Percentiles rank a stretch among this genome's conserved stretches.
These are phyloP conservation scores for Nasturtium officinale DNA, from an alignment of 345 rosid genomes.

Conservation along the genomic window DNA sequence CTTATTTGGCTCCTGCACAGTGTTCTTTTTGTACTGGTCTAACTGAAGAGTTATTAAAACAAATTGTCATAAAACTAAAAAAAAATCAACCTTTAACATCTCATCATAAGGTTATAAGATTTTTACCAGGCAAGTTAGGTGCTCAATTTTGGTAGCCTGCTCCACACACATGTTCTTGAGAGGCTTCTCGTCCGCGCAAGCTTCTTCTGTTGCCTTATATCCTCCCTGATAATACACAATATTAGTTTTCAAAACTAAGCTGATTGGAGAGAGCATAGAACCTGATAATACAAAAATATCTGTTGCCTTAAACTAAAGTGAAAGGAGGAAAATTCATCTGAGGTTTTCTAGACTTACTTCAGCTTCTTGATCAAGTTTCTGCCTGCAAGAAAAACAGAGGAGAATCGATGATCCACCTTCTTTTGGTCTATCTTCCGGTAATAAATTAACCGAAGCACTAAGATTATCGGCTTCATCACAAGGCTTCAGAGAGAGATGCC, in stretches of 20 bases:
- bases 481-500: slow-evolving; percentile 73
- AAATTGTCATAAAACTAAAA: slow-evolving; percentile 14
- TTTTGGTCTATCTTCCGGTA: slow-evolving; percentile 41
- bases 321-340: not conserved
- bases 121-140: slow-evolving; percentile 57
- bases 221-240: slow-evolving; percentile 22
- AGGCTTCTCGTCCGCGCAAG: slow-evolving; percentile 39
- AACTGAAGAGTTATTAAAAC: slow-evolving; percentile 37
- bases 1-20: slow-evolving; percentile 44
- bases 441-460: slow-evolving; percentile 49
- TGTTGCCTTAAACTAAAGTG: not conserved
- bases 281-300: no score
- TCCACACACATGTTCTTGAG: slow-evolving; percentile 65
- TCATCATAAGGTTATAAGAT: slow-evolving; percentile 7
- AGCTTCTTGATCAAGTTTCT: slow-evolving; percentile 52
- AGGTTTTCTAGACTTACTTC: slow-evolving; percentile 33
- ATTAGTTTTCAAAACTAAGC: no score
- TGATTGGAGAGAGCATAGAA: no score
- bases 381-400: slow-evolving; percentile 73
- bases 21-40: slow-evolving; percentile 41
- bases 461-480: slow-evolving; percentile 57
- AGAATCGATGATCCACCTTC: slow-evolving; percentile 44
- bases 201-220: slow-evolving; percentile 55
- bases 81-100: not conserved
- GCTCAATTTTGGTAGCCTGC: slow-evolving; percentile 78